Evolutionary conservation across 2,329 filamentous ascomycete species (phyloP).

Genomic region (Fusarium abutilonis): DNA sequence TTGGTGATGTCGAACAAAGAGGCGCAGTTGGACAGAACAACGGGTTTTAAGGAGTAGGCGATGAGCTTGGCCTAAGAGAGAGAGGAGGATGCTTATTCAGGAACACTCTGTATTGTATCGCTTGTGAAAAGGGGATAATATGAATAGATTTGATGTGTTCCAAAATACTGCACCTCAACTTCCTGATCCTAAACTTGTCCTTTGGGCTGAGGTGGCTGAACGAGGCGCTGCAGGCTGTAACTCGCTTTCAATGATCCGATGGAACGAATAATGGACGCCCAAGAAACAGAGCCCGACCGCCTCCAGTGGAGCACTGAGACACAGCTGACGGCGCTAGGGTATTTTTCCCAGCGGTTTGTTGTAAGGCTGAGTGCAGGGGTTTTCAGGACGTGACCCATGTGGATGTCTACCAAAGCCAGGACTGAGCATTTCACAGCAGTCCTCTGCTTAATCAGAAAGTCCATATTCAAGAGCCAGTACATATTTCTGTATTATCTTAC

Average conservation of each 20-base stretch:
- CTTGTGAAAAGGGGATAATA: too few species aligned
- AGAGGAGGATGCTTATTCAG: neutral
- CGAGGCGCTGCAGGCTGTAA: slow-evolving; percentile 28
- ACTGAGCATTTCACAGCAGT: slow-evolving; percentile 16
- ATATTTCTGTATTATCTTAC: too few species aligned
- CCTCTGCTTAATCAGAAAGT: neutral
- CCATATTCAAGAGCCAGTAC: too few species aligned
- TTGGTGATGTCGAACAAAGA: slow-evolving; percentile 16
- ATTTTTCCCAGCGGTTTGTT: slow-evolving; percentile 31
- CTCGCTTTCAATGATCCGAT: neutral
- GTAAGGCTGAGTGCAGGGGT: slow-evolving; percentile 41
- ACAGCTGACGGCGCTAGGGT: slow-evolving; percentile 41
- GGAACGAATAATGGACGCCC: neutral
- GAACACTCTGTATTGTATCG: slow-evolving; percentile 2
- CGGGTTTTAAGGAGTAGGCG: slow-evolving; percentile 5
- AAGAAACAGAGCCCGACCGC: slow-evolving; percentile 22
- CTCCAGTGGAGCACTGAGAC: slow-evolving; percentile 22
- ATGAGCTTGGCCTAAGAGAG: neutral
- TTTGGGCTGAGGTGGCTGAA: slow-evolving; percentile 40
- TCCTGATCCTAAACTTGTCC: neutral
- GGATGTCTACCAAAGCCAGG: slow-evolving; percentile 4
- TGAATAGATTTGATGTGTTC: too few species aligned
- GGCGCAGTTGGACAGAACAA: slow-evolving; percentile 18
- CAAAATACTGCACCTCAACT: too few species aligned
- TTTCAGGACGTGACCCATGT: slow-evolving; percentile 11